Base-by-base conservation (phyloP, 78 protist genomes). In the Dictyostelium capitatum region DNA sequence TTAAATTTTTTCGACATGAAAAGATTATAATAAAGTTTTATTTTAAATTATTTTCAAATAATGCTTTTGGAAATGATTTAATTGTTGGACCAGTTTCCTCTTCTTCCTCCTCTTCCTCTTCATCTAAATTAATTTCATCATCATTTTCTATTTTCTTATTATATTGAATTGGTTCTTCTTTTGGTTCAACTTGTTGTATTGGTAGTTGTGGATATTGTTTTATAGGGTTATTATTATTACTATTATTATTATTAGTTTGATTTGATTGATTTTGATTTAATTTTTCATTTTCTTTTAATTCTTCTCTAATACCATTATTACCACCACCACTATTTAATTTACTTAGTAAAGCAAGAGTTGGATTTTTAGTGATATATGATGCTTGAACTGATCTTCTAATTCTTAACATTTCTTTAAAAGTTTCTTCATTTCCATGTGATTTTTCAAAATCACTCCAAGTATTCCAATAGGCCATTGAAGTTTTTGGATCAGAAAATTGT, bases 391-490 rank as follows among this genome's bases (percentile, higher is more conserved):
- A 62, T 23, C 99, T 91, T 83, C 89, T 89, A 65, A 98, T 79
- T 75, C 99, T 95, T 12, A 97, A 82, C 99, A 99, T 96, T 46
- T 99, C 99, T 6, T 95, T 62, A 95, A 94, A 98, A 9, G 99
- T 99, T 62, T 98, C 99, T 70, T 89, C 97, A 83, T 99, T 98
- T 25, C 99, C 99, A 70, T 98, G 99, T 20, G 54, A 64, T 41
- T 87, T 95, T 95, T 99, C 99, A 72, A 99, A 99, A 4, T 85
- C 96, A 20, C 84, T 53, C 99, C 99, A 99, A 9, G 81, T n/a
- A n/a, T 70, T 12, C 99, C 99, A 99, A 89, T 54, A 97, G 9
- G 10, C 8, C 19, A 20, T 25, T 43, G 85, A 94, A 17, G 62
- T 56, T 17, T 92, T 30, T 1, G 98, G 98, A 19, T 96, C 97